Evolutionary conservation across 306 rosid genomes (phyloP), one percentile per base, ranked within the genome.

Genomic region (Castanea sativa): DNA sequence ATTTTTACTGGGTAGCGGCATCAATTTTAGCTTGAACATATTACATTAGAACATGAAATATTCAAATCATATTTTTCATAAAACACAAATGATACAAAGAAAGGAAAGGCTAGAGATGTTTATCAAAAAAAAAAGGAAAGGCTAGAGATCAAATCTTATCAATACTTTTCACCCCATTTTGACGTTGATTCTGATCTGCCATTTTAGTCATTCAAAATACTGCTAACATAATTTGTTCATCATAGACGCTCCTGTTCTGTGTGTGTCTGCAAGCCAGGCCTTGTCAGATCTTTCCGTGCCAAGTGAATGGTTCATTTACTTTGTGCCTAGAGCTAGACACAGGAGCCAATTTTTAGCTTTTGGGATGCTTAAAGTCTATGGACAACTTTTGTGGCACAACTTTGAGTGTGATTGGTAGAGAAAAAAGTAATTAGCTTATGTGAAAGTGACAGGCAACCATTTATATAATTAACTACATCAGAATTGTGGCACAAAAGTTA

Each of bases 401-500:
- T 41, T 41, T 41, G 45, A 41, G 11, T 41, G 45, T 41, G 12
- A 41, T 41, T 41, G 12, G 45, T 8, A 3, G 45, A 38, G 11
- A 25, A 41, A 41, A 41, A 41, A 41, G 11, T 41, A 0, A 41
- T 2, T 3, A 41, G 0, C 8, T 41, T 41, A 41, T 41, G 45
- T 41, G 12, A 41, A 41, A 41, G 45, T 41, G 12, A 0, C 0
- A 41, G 0, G 2, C 45, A 41, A 0, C 0, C 45, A 41, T 41
- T 8, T 41, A 2, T 41, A 41, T 41, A 41, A 41, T 41, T 41
- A 8, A 41, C 11, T 41, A 41, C 1, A 41, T 41, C 12, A 41
- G 12, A 8, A 41, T 41, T 41, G 12, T 41, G 45, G 45, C 45
- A 41, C 45, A 41, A 41, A 41, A 41, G 45, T 41, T 8, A 41